phyloP scores from a whole-genome alignment of 768 basidiomycete genomes.

The Exidia glandulosa region DNA sequence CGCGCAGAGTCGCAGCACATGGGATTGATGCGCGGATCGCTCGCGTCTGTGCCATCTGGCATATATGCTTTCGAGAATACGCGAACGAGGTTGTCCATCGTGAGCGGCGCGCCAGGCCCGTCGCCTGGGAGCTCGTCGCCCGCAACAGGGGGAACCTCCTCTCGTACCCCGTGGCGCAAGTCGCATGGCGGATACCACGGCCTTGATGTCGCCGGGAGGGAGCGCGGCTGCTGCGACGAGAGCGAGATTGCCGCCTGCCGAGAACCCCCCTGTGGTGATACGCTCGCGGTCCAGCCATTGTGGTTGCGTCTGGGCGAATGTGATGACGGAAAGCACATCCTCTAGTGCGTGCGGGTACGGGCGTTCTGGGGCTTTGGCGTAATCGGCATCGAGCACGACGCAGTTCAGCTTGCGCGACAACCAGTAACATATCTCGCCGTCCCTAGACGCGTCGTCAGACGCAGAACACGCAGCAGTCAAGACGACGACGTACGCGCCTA shows the following conservation, averaged over 20 bases:
- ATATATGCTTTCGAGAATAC: not conserved
- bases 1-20: not conserved
- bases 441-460: not conserved
- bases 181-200: not conserved
- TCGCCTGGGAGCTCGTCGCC: not conserved
- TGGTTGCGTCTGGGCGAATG: not conserved
- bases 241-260: not conserved
- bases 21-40: not conserved
- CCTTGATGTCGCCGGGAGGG: not conserved
- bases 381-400: not conserved
- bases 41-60: not conserved
- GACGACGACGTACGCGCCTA: not conserved
- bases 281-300: not conserved
- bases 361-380: not conserved
- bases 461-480: not conserved
- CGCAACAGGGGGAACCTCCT: not conserved
- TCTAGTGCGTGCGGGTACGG: not conserved
- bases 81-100: not conserved
- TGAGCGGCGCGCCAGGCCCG: not conserved
- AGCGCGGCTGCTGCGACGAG: not conserved
- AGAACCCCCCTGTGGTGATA: not conserved
- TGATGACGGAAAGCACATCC: not conserved
- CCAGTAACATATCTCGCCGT: not conserved
- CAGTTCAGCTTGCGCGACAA: not conserved
- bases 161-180: not conserved